Base-by-base conservation (phyloP, 768 basidiomycete species). In the Lentinula guzmanii region DNA sequence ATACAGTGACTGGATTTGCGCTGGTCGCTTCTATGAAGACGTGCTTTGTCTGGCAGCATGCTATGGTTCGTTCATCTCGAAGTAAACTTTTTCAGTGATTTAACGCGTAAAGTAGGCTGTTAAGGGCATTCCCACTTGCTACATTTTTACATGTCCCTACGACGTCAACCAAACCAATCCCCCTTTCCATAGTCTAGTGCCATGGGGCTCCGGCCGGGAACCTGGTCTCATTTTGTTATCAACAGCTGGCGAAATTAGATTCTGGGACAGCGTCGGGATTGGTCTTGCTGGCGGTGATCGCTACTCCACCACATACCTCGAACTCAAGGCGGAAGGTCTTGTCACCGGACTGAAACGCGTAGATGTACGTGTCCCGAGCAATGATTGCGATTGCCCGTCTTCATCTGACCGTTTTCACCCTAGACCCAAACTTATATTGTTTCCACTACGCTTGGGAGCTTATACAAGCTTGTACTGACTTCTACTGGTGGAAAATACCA, bases 201-300 rank as follows among this genome's bases (percentile, higher is more conserved):
- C 91, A 15, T 83, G 83, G 67, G 82, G 82, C 11, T 63, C 79
- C 4, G 79, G 83, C 11, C 84, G 90, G 45, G 95, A 98, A 74
- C 95, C 95, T 3, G 94, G 94, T 28, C 82, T 96, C 42, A 85
- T 97, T 46, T 81, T 95, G 56, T 75, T 91, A 54, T 89, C 89
- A 7, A 75, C 82, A 5, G 74, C 80, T 0, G 95, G 95, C 4
- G 77, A 86, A 64, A 75, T 93, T 60, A 84, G 91, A 41, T 91
- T 92, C 70, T 98, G 95, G 95, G 88, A 94, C 60, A 89, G 86
- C 62, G 88, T 95, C 46, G 87, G 87, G 4, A 90, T 88, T 62
- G 91, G 91, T 15, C 82, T 93, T 13, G 89, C 91, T 2, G 91
- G 91, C 11, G 91, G 90, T 8, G 83, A 89, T 41, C 84, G 85